Conservation (phyloP, 2,329 filamentous ascomycete genomes). For the Pseudogymnoascus sp. region DNA sequence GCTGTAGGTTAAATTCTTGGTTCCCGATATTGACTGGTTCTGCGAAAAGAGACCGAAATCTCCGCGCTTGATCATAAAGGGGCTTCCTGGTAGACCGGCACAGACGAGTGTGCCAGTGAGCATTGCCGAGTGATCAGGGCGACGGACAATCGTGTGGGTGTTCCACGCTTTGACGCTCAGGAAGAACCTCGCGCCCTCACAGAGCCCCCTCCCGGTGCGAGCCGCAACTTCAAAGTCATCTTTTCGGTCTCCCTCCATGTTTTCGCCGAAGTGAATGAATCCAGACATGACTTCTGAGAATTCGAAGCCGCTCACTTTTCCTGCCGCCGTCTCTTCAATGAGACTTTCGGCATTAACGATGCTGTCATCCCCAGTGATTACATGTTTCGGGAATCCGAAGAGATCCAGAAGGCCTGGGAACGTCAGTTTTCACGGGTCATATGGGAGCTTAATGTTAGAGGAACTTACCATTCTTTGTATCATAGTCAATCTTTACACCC, state of each 20-base stretch:
- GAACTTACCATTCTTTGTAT: slow-evolving; percentile 32
- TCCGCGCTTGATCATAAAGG: slow-evolving; percentile 52
- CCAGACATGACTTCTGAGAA: slow-evolving; percentile 61
- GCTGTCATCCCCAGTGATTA: slow-evolving; percentile 28
- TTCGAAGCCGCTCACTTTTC: slow-evolving; percentile 42
- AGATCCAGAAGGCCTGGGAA: slow-evolving; percentile 39
- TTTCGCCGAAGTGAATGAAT: slow-evolving; percentile 42
- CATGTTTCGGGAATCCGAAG: slow-evolving; percentile 40
- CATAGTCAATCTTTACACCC: slow-evolving; percentile 37
- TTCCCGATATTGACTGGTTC: slow-evolving; percentile 46
- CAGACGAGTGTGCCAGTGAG: slow-evolving; percentile 53
- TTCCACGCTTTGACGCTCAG: slow-evolving; percentile 50
- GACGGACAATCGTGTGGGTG: slow-evolving; percentile 39
- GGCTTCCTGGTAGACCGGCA: slow-evolving; percentile 45
- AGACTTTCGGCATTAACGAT: slow-evolving; percentile 37
- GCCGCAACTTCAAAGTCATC: slow-evolving; percentile 47
- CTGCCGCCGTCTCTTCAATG: slow-evolving; percentile 24
- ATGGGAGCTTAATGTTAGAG: neutral
- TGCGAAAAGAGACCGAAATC: slow-evolving; percentile 49
- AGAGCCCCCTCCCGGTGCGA: slow-evolving; percentile 43
- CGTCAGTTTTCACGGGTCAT: neutral
- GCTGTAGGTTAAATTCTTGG: slow-evolving; percentile 52
- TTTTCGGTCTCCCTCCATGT: slow-evolving; percentile 36
- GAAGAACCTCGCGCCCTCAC: slow-evolving; percentile 50
- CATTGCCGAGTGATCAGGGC: slow-evolving; percentile 42